Evolutionary conservation across 345 rosid genomes (phyloP).

Genomic region (Sonneratia caseolaris): DNA sequence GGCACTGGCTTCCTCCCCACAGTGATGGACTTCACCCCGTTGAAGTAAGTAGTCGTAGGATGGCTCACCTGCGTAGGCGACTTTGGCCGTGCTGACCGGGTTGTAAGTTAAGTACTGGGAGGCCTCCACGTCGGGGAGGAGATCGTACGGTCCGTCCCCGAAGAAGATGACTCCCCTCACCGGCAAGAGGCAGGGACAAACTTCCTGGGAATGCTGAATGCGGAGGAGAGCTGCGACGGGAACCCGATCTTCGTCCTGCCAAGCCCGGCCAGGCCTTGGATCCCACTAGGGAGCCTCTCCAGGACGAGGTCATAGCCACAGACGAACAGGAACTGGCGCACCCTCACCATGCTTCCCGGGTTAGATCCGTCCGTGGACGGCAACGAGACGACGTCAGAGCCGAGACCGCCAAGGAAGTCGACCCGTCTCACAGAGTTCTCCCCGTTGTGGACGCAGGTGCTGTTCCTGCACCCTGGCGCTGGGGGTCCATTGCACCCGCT

Average conservation of each 20-base stretch:
- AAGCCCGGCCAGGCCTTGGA: constrained; percentile 29
- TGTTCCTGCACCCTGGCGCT: constrained; percentile 39
- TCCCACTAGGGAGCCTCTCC: constrained; percentile 21
- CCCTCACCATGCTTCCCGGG: constrained; percentile 24
- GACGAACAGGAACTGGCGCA: constrained; percentile 21
- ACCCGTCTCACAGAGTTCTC: constrained; percentile 22
- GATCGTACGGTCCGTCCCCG: constrained; percentile 24
- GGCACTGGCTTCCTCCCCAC: constrained; percentile 25
- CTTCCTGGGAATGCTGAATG: constrained; percentile 18
- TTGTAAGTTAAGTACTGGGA: constrained; percentile 33
- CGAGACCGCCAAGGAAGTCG: constrained; percentile 23
- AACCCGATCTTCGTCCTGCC: constrained; percentile 23
- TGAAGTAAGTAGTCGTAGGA: constrained; percentile 32
- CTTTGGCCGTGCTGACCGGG: constrained; percentile 22
- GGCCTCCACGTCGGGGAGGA: constrained; percentile 24
- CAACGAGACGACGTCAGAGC: constrained; percentile 27
- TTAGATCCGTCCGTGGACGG: constrained; percentile 38
- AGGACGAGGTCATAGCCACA: constrained; percentile 18
- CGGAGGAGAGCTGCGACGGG: constrained; percentile 22
- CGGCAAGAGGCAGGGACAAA: constrained; percentile 26
- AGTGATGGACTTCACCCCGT: constrained; percentile 26
- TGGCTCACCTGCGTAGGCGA: constrained; percentile 12
- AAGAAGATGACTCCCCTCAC: constrained; percentile 23
- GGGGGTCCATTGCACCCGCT: constrained; percentile 18
- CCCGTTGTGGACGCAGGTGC: constrained; percentile 31